phyloP scores from a whole-genome alignment of 495 filamentous ascomycete species.

The Aspergillus bridgeri region DNA sequence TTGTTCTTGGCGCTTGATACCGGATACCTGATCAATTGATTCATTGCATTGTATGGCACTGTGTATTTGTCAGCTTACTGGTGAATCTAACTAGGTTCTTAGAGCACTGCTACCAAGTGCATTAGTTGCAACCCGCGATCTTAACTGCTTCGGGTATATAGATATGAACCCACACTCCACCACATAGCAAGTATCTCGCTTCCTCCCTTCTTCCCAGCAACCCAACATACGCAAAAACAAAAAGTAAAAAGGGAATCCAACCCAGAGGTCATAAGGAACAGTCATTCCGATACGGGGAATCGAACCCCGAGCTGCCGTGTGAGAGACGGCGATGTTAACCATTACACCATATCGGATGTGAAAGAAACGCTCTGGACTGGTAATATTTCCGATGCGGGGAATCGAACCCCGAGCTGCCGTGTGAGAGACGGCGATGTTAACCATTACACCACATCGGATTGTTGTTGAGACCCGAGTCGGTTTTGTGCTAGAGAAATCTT shows the following conservation, averaged over 20 bases:
- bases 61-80: background rate
- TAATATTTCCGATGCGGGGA: constrained; percentile 31
- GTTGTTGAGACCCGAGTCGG: background rate
- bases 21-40: constrained; percentile 2
- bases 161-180: too few species aligned
- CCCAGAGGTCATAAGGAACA: background rate
- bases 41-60: background rate
- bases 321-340: constrained; percentile 32
- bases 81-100: too few species aligned
- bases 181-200: too few species aligned
- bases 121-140: too few species aligned
- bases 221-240: background rate
- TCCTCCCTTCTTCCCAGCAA: background rate
- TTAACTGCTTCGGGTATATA: too few species aligned
- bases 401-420: constrained; percentile 35
- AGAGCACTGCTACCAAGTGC: background rate
- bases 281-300: constrained; percentile 29
- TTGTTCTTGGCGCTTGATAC: background rate
- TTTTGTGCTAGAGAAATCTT: background rate
- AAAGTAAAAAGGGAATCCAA: background rate
- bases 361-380: too few species aligned
- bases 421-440: constrained; percentile 32
- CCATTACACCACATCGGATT: constrained; percentile 34
- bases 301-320: constrained; percentile 34
- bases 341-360: constrained; percentile 32